Base-by-base conservation (phyloP, 2,329 filamentous ascomycete genomes). In the Neoarthrinium moseri region DNA sequence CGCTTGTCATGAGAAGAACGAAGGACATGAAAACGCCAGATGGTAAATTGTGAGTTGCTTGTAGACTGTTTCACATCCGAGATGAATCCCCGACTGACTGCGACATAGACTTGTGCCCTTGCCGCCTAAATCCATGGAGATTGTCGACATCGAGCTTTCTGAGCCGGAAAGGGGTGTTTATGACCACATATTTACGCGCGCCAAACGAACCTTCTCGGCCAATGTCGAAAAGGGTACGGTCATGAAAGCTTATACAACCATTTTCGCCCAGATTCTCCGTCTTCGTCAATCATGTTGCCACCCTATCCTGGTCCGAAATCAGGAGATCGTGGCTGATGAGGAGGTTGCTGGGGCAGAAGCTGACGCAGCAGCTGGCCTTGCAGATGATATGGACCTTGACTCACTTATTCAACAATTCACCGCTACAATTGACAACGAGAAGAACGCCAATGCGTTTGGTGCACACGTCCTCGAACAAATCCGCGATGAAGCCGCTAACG, bases 1-100 rank as follows among this genome's bases (percentile, higher is more conserved):
- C 94, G 6, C 72, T 99, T n/a, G 94, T 99, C 7, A 83, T 99
- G 66, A 82, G 94, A 35, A 81, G 94, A 50, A 99, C 94, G 0
- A 99, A 99, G 64, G 91, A 96, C 51, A 99, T 99, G 94, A 95
- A 90, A 68, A 97, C 91, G 0, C 92, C 94, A 0, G 83, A 87
- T 43, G 94, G 94, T 6, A 56, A 73, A 24, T 74, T 72, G 59
- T 67, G 48, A 60, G 65, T 60, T 13, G n/a, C n/a, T n/a, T 15
- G 24, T 34, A 24, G 6, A 27, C 24, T 22, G 6, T 24, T 20
- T 15, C 20, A 4, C 30, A 18, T 33, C 21, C 8, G 10, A 24
- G 3, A 30, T 12, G 3, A 17, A 24, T 21, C 1, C 6, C 15
- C 36, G 34, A 11, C 52, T 60, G 47, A 57, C 45, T 17, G 27